These are phyloP conservation scores for Exophiala sideris DNA, from an alignment of 2,329 filamentous ascomycete species.

Conservation along the genomic window DNA sequence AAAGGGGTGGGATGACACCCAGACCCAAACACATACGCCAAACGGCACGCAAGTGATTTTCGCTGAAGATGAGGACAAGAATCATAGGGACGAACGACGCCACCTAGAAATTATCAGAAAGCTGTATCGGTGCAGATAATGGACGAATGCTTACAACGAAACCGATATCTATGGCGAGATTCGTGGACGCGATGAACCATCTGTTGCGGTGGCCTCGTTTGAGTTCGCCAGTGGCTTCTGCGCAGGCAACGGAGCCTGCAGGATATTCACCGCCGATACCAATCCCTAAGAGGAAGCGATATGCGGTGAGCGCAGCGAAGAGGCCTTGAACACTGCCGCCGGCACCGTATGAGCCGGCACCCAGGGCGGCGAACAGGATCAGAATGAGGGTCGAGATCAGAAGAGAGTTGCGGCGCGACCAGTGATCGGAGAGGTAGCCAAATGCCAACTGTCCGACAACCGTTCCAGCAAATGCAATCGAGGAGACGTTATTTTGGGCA, in stretches of 20 bases:
- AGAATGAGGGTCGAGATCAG: conserved; percentile 78
- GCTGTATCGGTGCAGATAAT: no score
- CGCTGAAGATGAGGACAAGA: conserved; percentile 56
- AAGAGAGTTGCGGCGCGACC: conserved; percentile 78
- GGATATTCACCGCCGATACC: conserved; percentile 66
- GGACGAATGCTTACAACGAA: conserved; percentile 55
- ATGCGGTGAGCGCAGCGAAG: conserved; percentile 75
- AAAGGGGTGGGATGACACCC: conserved; percentile 71
- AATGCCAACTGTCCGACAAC: conserved; percentile 75
- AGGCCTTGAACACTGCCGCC: conserved; percentile 66
- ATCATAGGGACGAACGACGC: conserved; percentile 73
- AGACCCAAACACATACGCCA: conserved; percentile 81
- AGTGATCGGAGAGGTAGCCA: conserved; percentile 77
- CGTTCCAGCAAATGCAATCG: conserved; percentile 83
- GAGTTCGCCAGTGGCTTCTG: conserved; percentile 79
- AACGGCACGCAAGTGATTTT: conserved; percentile 66
- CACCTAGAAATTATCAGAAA: conserved; percentile 34
- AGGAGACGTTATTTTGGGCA: conserved; percentile 70
- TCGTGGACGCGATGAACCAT: conserved; percentile 90
- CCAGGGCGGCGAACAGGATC: conserved; percentile 77
- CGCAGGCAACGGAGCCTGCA: conserved; percentile 72
- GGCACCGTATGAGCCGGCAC: conserved; percentile 71
- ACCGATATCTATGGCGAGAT: conserved; percentile 79
- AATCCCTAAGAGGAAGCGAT: conserved; percentile 76
- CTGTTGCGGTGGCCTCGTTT: conserved; percentile 77